A percentile compares a stretch with the other conserved stretches of the same genome.
These are phyloP conservation scores for Chalciporus piperatus DNA, from an alignment of 768 basidiomycete genomes.

Conservation along the genomic window DNA sequence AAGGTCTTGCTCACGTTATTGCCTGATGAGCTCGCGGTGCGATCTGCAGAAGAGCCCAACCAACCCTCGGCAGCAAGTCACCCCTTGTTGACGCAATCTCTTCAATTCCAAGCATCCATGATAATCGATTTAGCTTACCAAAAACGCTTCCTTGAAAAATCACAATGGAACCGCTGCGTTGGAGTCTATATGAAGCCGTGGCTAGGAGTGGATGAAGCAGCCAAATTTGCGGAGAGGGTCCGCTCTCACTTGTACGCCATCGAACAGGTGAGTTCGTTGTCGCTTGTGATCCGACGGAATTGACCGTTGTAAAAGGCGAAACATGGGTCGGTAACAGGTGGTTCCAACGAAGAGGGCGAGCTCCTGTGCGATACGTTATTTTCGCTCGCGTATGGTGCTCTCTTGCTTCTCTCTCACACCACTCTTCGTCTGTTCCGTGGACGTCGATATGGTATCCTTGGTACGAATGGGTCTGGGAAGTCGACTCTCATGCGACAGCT, in stretches of 20 bases:
- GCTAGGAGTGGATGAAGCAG: conserved; percentile 49
- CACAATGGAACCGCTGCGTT: conserved; percentile 68
- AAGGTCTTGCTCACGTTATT: conserved; percentile 59
- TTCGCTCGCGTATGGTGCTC: conserved; percentile 93
- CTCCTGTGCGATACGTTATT: conserved; percentile 90
- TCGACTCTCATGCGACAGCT: conserved; percentile 95
- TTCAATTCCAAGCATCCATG: conserved; percentile 72
- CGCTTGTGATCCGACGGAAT: conserved; percentile 7
- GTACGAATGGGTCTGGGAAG: conserved; percentile 95
- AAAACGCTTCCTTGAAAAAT: conserved; percentile 51
- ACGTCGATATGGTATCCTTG: conserved; percentile 91
- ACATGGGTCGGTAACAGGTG: conserved; percentile 40
- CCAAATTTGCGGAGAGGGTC: conserved; percentile 58
- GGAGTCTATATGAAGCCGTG: conserved; percentile 72
- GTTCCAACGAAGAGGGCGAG: conserved; percentile 70
- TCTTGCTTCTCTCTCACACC: conserved; percentile 92
- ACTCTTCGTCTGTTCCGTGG: conserved; percentile 86
- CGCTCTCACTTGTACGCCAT: conserved; percentile 73
- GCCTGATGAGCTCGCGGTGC: conserved; percentile 43
- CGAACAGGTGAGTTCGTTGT: conserved; percentile 52
- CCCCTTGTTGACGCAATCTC: conserved; percentile 53
- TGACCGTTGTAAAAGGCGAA: conserved; percentile 48
- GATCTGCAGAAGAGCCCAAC: conserved; percentile 44
- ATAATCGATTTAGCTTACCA: conserved; percentile 73
- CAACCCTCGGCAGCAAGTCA: conserved; percentile 53